Base-by-base conservation (phyloP, 2,329 filamentous ascomycete species). In the Fusarium compactum region DNA sequence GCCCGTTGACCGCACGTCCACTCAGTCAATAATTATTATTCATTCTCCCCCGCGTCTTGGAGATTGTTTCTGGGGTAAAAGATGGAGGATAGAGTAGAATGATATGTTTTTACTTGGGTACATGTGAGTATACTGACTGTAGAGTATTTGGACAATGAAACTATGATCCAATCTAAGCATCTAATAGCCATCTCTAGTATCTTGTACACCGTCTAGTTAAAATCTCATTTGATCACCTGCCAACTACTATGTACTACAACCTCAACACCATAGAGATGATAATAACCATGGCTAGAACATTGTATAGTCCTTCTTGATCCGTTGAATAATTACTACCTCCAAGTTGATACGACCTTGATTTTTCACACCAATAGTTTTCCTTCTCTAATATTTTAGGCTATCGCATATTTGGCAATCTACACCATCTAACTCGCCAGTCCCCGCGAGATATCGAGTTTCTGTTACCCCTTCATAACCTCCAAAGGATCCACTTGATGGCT, bases 401-500 rank as follows among this genome's bases (percentile, higher is more conserved):
- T 60, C 60, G 60, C 69, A 45, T 38, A 53, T 41, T 53, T 53
- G 50, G 50, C 50, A 53, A 53, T 53, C 38, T 62, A 51, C 71
- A 64, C 65, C 64, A 56, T 47, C 62, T 69, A 59, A 75, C 73
- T 76, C 74, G 74, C 57, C 72, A 74, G 69, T 65, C 60, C 60
- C 72, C 46, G 65, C 62, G 64, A 69, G 58, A 74, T 62, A 51
- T 73, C 65, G 65, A 76, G 73, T 76, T 76, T 76, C 74, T 76
- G 74, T 76, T 76, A 76, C 74, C 75, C 74, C 72, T 73, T 72
- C 72, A 67, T 70, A 73, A 74, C 72, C 63, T 61, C 65, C 52
- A 58, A 63, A 47, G 73, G 75, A 74, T 78, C 76, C 74, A 78
- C 76, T 75, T 74, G 70, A 71, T 70, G 64, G 52, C 68, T 70